Evolutionary conservation across 2,329 filamentous ascomycete genomes (phyloP).

Genomic region (Metarhizium album): DNA sequence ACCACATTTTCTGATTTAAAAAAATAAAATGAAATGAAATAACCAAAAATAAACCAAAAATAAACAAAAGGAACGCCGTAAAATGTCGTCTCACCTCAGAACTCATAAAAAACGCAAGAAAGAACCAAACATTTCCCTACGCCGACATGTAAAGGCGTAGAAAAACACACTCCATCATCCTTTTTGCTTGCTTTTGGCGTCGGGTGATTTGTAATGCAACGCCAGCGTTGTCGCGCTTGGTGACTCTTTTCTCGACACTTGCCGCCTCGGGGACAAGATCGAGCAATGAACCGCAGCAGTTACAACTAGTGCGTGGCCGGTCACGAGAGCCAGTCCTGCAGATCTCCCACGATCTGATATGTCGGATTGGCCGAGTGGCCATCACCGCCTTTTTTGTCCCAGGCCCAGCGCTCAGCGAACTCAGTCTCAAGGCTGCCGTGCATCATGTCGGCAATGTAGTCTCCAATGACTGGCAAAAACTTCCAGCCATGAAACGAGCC

Average conservation of each 20-base stretch:
- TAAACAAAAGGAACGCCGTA: not conserved
- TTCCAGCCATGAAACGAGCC: constrained; percentile 58
- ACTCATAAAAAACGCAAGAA: too few species aligned
- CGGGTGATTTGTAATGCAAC: not conserved
- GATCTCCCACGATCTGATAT: constrained; percentile 29
- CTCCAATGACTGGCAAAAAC: constrained; percentile 51
- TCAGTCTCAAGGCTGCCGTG: constrained; percentile 28
- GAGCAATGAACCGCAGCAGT: not conserved
- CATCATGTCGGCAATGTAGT: constrained; percentile 43
- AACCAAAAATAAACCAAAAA: not conserved
- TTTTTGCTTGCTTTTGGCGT: not conserved
- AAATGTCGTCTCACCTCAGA: too few species aligned
- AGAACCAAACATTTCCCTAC: not conserved
- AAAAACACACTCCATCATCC: not conserved
- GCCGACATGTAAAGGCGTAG: not conserved
- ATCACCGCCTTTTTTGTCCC: constrained; percentile 32
- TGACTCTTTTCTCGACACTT: not conserved
- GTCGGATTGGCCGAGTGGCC: constrained; percentile 31
- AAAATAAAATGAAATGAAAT: not conserved
- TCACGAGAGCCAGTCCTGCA: constrained; percentile 26
- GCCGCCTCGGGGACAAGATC: not conserved
- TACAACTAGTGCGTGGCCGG: constrained; percentile 2
- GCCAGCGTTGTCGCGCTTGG: not conserved
- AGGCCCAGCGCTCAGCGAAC: constrained; percentile 32
- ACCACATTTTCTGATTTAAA: not conserved